phyloP scores from a whole-genome alignment of 1,139 yeast species.

The Yamadazyma diddensiae region DNA sequence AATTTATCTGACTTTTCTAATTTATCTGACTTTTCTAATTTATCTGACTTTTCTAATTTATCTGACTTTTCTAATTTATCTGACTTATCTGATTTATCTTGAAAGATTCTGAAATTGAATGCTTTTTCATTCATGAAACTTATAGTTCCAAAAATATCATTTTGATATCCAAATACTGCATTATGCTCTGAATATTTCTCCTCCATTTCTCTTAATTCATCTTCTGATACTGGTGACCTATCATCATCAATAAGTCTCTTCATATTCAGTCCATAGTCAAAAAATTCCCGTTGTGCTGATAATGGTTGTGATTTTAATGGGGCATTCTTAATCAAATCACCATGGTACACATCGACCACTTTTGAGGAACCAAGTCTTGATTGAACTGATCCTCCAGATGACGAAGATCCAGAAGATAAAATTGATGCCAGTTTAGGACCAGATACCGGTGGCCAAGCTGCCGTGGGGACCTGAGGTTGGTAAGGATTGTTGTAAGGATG shows the following conservation, averaged over 20 bases:
- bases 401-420: background rate
- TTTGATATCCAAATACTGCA: conserved; percentile 4
- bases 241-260: conserved; percentile 25
- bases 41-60: conserved; percentile 3
- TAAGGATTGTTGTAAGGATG: background rate
- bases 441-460: background rate
- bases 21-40: conserved; percentile 6
- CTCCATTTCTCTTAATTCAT: conserved; percentile 39
- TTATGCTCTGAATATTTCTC: conserved; percentile 22
- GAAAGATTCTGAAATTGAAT: conserved; percentile 40
- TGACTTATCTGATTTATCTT: conserved; percentile 9
- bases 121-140: conserved; percentile 43
- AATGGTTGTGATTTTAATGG: conserved; percentile 56
- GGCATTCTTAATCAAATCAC: conserved; percentile 46
- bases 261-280: conserved; percentile 19
- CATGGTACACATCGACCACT: conserved; percentile 51
- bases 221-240: conserved; percentile 35
- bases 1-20: conserved; percentile 3
- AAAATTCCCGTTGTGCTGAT: conserved; percentile 49
- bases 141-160: conserved; percentile 40
- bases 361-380: conserved; percentile 7
- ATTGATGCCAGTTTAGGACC: conserved; percentile 3
- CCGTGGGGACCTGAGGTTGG: background rate
- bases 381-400: background rate
- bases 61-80: conserved; percentile 4